Conservation (phyloP, 73 alveolate species). For the Durusdinium trenchii region DNA sequence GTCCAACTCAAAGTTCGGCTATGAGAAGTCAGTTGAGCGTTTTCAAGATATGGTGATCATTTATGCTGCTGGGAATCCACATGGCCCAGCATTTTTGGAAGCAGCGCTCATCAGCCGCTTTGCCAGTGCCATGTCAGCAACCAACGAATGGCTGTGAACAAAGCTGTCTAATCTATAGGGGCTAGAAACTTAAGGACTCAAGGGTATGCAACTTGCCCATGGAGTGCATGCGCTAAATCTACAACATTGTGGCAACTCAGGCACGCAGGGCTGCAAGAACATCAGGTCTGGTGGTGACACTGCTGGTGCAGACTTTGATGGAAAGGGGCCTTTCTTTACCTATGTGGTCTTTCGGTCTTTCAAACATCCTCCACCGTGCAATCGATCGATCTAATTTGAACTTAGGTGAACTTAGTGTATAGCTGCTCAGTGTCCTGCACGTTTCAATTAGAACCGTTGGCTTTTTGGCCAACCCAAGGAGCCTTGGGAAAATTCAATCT, state of each 20-base stretch:
- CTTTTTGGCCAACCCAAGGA: too few species aligned
- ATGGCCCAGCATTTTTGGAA: conserved; percentile 25
- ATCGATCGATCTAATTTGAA: neutral
- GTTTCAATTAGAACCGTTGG: neutral
- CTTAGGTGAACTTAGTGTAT: neutral
- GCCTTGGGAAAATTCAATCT: too few species aligned
- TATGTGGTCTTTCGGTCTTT: neutral
- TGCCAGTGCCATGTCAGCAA: neutral
- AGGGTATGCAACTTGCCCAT: neutral
- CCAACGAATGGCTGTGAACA: too few species aligned
- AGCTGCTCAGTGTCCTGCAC: too few species aligned
- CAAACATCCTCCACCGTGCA: conserved; percentile 5
- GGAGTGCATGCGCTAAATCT: neutral
- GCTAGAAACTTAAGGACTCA: neutral
- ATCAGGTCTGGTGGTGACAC: neutral
- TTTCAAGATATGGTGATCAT: neutral
- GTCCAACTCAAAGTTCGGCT: neutral
- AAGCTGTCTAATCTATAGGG: neutral
- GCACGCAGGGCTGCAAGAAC: conserved; percentile 12
- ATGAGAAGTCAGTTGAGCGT: neutral
- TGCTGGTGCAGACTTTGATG: neutral
- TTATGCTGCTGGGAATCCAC: neutral
- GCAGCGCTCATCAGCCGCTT: neutral
- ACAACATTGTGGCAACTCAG: neutral
- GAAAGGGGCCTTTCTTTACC: neutral